Evolutionary conservation across 208 protist species (phyloP), one percentile per base, ranked within the genome.

Genomic region (Novymonas esmeraldas): DNA sequence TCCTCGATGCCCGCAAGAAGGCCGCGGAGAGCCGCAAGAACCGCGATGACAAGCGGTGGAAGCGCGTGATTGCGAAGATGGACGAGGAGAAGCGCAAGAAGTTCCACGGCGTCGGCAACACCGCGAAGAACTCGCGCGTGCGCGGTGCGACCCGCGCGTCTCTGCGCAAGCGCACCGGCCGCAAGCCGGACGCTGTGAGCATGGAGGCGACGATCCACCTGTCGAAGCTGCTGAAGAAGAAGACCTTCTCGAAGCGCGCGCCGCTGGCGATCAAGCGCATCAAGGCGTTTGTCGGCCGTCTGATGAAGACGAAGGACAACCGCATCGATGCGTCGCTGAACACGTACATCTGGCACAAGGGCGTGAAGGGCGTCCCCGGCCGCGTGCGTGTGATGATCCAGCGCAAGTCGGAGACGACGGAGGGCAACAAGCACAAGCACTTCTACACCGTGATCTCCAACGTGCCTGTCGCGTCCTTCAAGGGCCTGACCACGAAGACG

Each of bases 201-300:
- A 87, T 98, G 65, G 98, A 99, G 84, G 97, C 96, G 78, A 99
- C 98, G 69, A 98, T 99, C 80, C 96, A 99, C 91, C 84, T 99
- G 55, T 92, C 98, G 83, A 99, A 98, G 94, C 82, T 94, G 65
- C 79, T 98, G 49, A 93, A 98, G 84, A 93, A 85, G 85, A 97
- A 95, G 73, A 95, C 90, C 70, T 99, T 99, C 96, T 94, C 98
- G 81, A 97, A 98, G 82, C 86, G 97, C 56, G 98, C 98, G 38
- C 98, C 98, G 56, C 81, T 95, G 59, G 98, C 98, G 44, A 89
- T 99, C 77, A 98, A 98, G 79, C 91, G 90, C 72, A 97, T 99
- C 82, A 91, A 92, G 70, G 62, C 84, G 41, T 98, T 99, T 73
- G 98, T 98, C 42, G 78, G 78, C 51, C 92, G 97, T 81, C 61